Evolutionary conservation across 345 rosid species (phyloP), one percentile per base, ranked within the genome.

Genomic region (Passiflora organensis): DNA sequence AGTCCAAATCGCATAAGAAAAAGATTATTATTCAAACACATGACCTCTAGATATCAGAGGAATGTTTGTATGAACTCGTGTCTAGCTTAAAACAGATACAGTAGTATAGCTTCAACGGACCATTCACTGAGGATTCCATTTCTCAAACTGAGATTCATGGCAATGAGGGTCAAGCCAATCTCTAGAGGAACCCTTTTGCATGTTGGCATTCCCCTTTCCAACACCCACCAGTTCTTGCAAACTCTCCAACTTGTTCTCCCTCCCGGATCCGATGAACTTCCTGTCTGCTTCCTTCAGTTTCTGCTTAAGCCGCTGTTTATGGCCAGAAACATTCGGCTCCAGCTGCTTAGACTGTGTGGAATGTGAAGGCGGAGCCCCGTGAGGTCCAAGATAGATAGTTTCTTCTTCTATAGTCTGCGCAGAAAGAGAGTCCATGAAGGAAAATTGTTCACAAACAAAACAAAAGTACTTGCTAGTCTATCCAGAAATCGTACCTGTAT

Each of bases 91-190:
- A 50, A 32, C 51, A 37, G 8, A 41, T 56, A 39, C 48, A 43
- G n/a, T 60, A 62, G 49, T 53, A 42, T 21, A 23, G 24, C 43
- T 34, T 53, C 12, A 53, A 49, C 57, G 39, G 43, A 42, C 66
- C 25, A 14, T 28, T 82, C 67, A 85, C 53, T 69, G 76, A 57
- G 75, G 66, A 50, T 59, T 53, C 76, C 74, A 21, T 72, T 80
- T 91, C 75, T 91, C 95, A 55, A 86, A 80, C 72, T 82, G 82
- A 1, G 91, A 82, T 48, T 88, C 98, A 51, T 86, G 80, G 68
- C 96, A 91, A 76, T 91, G 98, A 10, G 95, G 90, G 49, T 88
- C 96, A 51, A 86, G 82, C 96, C 96, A 91, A 43, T 86, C 96
- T 70, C 83, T 76, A 11, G 77, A 24, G 51, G 85, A 69, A 56